Percentiles rank a stretch among this genome's conserved stretches.
These are phyloP conservation scores for Grifola frondosa DNA, from an alignment of 1,284 basidiomycete species.

Conservation along the genomic window DNA sequence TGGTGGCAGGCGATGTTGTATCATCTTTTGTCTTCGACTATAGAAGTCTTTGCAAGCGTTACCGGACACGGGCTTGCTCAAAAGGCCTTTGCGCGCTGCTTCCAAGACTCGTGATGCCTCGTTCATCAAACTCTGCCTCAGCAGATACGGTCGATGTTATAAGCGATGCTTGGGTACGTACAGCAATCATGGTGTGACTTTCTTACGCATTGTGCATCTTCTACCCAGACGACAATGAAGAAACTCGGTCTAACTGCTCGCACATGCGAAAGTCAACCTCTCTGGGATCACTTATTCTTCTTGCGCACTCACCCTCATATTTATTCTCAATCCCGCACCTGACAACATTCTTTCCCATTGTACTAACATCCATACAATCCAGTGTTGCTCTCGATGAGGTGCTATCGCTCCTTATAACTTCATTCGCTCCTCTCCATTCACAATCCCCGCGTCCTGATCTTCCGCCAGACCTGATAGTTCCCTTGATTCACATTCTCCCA, in stretches of 20 bases:
- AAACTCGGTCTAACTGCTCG: constrained; percentile 18
- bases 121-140: not conserved
- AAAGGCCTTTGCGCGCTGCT: constrained; percentile 44
- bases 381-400: constrained; percentile 56
- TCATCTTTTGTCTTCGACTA: constrained; percentile 39
- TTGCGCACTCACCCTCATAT: constrained; percentile 42
- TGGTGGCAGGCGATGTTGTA: constrained; percentile 44
- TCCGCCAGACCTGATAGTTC: constrained; percentile 43
- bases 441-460: constrained; percentile 28
- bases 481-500: constrained; percentile 50
- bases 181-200: not conserved
- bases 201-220: not conserved
- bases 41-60: constrained; percentile 40
- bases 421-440: constrained; percentile 35
- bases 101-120: constrained; percentile 35
- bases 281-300: constrained; percentile 43
- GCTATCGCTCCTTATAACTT: constrained; percentile 50
- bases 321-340: constrained; percentile 26
- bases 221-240: constrained; percentile 21
- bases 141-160: constrained; percentile 4
- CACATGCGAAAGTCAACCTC: constrained; percentile 23
- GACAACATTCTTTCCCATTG: constrained; percentile 40
- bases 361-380: constrained; percentile 51
- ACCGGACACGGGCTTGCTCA: constrained; percentile 46
- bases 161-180: constrained; percentile 13